Base-by-base conservation (phyloP, 2,329 filamentous ascomycete genomes). In the Fusarium luffae region DNA sequence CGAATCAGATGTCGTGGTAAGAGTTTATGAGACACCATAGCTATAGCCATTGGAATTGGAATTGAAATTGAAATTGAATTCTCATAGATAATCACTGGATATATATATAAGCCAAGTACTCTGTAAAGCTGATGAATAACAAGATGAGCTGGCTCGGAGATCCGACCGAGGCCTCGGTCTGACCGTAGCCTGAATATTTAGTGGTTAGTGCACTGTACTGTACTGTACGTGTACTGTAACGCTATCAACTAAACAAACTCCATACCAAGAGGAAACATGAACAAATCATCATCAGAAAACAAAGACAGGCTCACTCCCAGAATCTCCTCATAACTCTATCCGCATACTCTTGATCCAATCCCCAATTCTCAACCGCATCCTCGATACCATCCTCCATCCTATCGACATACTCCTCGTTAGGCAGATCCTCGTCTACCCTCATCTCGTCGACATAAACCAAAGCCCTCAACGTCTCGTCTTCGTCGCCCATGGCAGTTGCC, bases 311-410 rank as follows among this genome's bases (percentile, higher is more conserved):
- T 66, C 61, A 43, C 18, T 16, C 34, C 77, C 77, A 78, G 54
- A 80, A 90, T 66, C 72, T 79, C 75, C 88, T 82, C 81, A 91
- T 80, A 8, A 88, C 83, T 30, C 75, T 66, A 4, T 85, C 76
- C 8, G 89, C 87, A 78, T 91, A 92, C 41, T 61, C 72, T 71
- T 77, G 65, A 32, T 88, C 86, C 74, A 92, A 76, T 0, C 86
- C 87, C 78, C 81, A 83, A 68, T 83, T 79, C 64, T 73, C 74
- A 18, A 86, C 65, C 27, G 87, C 89, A 79, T 92, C 89, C 32
- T 79, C 69, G 28, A 92, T 88, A 2, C 88, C 90, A 68, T 77
- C 78, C 75, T 91, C 90, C 87, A 92, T 91, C 28, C 89, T 78
- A 44, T 78, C 82, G 10, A 92, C 78, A 73, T 92, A 92, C 79